A percentile compares a stretch with the other conserved stretches of the same genome.
phyloP scores from a whole-genome alignment of 805 yeast genomes.

The Starmera dryadoides region DNA sequence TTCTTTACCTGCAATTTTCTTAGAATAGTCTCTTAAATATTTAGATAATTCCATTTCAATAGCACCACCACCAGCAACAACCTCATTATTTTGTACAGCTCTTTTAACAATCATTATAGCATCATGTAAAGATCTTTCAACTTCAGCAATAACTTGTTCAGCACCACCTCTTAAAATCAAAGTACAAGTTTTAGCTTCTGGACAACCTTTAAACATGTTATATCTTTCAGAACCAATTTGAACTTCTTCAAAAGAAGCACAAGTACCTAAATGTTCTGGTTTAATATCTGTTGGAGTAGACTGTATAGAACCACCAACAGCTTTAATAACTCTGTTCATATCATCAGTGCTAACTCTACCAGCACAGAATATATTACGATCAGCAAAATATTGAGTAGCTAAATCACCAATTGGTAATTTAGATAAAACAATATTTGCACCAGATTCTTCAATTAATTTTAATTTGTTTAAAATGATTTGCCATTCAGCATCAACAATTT shows the following conservation, averaged over 20 bases:
- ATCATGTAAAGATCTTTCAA: slow-evolving; percentile 94
- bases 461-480: slow-evolving; percentile 82
- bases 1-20: slow-evolving; percentile 90
- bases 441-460: slow-evolving; percentile 72
- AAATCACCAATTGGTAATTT: slow-evolving; percentile 96
- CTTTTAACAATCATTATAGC: slow-evolving; percentile 98
- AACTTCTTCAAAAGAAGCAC: slow-evolving; percentile 80
- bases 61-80: slow-evolving; percentile 99
- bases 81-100: slow-evolving; percentile 75
- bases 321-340: slow-evolving; percentile 84
- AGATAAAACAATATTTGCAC: slow-evolving; percentile 89
- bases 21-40: slow-evolving; percentile 78
- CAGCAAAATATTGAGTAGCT: slow-evolving; percentile 98
- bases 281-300: slow-evolving; percentile 67
- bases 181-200: slow-evolving; percentile 89
- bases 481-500: slow-evolving; percentile 99
- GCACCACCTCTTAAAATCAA: slow-evolving; percentile 94
- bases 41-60: slow-evolving; percentile 95
- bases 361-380: slow-evolving; percentile 92
- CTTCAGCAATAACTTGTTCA: slow-evolving; percentile 96
- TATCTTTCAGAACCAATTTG: slow-evolving; percentile 96
- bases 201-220: slow-evolving; percentile 89
- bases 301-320: slow-evolving; percentile 90
- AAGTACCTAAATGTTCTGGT: slow-evolving; percentile 72
- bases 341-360: slow-evolving; percentile 89